Conservation (phyloP, 2,329 filamentous ascomycete species). For the Epichloe amarillans region DNA sequence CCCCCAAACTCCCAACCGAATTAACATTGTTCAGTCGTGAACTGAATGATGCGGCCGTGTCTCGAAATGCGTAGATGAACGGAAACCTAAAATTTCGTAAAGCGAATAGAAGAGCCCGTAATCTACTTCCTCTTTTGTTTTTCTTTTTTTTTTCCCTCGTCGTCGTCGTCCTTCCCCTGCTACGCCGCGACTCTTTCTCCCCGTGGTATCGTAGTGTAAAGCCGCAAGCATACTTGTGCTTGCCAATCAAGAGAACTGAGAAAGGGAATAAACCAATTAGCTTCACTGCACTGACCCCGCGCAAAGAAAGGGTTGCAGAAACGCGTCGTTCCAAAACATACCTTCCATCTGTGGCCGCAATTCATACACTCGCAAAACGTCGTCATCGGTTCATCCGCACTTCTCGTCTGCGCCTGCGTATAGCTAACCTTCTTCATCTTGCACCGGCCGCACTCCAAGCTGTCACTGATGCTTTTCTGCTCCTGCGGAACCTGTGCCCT, state of each 20-base stretch:
- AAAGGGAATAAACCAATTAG: not conserved
- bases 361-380: slow-evolving; percentile 61
- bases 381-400: slow-evolving; percentile 87
- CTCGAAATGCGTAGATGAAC: not conserved
- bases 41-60: too few species aligned
- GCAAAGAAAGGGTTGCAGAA: too few species aligned
- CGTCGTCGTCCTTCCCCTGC: not conserved
- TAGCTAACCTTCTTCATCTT: slow-evolving; percentile 91
- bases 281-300: not conserved
- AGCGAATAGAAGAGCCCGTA: not conserved
- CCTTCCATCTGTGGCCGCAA: slow-evolving; percentile 62
- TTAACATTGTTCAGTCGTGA: too few species aligned
- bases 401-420: slow-evolving; percentile 87
- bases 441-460: slow-evolving; percentile 82
- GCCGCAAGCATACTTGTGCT: not conserved
- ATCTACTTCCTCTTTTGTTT: not conserved
- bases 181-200: not conserved
- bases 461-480: slow-evolving; percentile 80
- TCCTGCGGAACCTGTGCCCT: slow-evolving; percentile 89
- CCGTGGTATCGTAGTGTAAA: slow-evolving; percentile 1
- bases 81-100: not conserved
- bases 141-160: not conserved
- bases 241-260: slow-evolving; percentile 1
- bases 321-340: slow-evolving; percentile 22
- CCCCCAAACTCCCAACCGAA: too few species aligned